Evolutionary conservation across 2,329 filamentous ascomycete genomes (phyloP).

Genomic region (Westerdykella aurantiaca): DNA sequence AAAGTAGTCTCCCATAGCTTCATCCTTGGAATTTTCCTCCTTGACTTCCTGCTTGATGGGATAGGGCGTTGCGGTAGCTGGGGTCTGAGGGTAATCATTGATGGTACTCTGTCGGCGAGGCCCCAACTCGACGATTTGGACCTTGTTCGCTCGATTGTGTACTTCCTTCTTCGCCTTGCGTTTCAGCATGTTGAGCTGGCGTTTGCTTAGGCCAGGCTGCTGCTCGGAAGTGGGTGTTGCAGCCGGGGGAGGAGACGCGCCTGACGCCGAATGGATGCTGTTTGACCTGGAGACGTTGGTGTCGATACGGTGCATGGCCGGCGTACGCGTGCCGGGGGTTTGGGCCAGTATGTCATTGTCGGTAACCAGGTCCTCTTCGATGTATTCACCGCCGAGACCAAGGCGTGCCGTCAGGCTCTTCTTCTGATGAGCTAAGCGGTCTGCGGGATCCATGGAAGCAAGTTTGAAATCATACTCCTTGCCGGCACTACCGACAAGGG

Average conservation of each 20-base stretch:
- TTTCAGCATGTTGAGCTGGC: constrained; percentile 91
- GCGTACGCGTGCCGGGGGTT: constrained; percentile 35
- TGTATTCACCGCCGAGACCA: constrained; percentile 75
- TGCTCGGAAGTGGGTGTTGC: constrained; percentile 39
- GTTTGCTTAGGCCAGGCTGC: constrained; percentile 67
- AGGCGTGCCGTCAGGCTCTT: constrained; percentile 78
- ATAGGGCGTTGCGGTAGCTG: constrained; percentile 46
- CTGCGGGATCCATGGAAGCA: constrained; percentile 72
- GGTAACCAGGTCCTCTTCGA: constrained; percentile 75
- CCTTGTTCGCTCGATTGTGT: constrained; percentile 83
- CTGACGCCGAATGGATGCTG: constrained; percentile 38
- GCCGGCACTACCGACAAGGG: constrained; percentile 74
- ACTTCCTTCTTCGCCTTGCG: constrained; percentile 87
- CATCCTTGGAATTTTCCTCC: constrained; percentile 55
- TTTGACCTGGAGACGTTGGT: constrained; percentile 44
- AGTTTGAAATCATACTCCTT: constrained; percentile 79
- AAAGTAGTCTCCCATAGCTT: constrained; percentile 67
- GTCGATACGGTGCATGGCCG: constrained; percentile 45
- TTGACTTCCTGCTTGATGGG: constrained; percentile 58
- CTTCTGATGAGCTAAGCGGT: constrained; percentile 79
- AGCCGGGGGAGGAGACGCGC: constrained; percentile 41
- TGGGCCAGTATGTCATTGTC: constrained; percentile 53
- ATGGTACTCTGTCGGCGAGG: constrained; percentile 58
- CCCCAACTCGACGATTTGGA: constrained; percentile 82
- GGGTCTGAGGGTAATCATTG: constrained; percentile 51